phyloP scores from a whole-genome alignment of 1,284 basidiomycete species.

The Naganishia sp. region DNA sequence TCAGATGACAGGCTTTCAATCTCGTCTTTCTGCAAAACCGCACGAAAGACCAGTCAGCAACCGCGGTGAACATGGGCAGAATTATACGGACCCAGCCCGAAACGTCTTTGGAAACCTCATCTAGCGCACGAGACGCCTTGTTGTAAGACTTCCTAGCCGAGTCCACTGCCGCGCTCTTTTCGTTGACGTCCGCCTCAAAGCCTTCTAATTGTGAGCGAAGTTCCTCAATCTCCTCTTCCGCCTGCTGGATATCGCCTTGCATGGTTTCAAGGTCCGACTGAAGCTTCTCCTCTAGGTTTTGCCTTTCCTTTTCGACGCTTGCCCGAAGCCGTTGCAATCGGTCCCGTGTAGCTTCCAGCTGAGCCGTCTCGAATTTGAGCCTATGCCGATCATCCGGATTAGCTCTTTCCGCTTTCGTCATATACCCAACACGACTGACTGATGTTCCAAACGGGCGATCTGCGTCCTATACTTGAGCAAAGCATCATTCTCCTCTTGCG shows the following conservation, averaged over 20 bases:
- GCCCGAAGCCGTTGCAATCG: conserved; percentile 64
- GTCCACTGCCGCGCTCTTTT: conserved; percentile 71
- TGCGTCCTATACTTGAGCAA: conserved; percentile 82
- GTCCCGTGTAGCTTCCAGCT: conserved; percentile 65
- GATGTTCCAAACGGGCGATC: conserved; percentile 80
- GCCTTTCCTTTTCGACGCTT: conserved; percentile 62
- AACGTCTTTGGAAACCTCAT: conserved; percentile 87
- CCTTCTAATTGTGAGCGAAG: conserved; percentile 58
- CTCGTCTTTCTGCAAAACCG: conserved; percentile 75
- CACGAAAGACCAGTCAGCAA: neutral
- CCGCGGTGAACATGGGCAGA: neutral
- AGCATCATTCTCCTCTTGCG: conserved; percentile 82
- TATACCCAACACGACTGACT: conserved; percentile 60
- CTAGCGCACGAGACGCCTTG: conserved; percentile 73
- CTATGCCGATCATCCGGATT: conserved; percentile 53
- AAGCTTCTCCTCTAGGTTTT: conserved; percentile 60
- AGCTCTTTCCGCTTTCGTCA: neutral
- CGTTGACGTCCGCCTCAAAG: conserved; percentile 59
- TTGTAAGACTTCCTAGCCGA: conserved; percentile 70
- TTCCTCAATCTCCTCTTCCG: conserved; percentile 63
- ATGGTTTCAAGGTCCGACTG: conserved; percentile 63
- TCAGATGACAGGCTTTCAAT: conserved; percentile 88
- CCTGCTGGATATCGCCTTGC: conserved; percentile 66
- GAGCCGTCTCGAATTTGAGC: conserved; percentile 74
- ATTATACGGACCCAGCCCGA: conserved; percentile 63